These are phyloP conservation scores for Dimargaris verticillata DNA, from an alignment of 192 early-diverging fungal species.

Conservation along the genomic window DNA sequence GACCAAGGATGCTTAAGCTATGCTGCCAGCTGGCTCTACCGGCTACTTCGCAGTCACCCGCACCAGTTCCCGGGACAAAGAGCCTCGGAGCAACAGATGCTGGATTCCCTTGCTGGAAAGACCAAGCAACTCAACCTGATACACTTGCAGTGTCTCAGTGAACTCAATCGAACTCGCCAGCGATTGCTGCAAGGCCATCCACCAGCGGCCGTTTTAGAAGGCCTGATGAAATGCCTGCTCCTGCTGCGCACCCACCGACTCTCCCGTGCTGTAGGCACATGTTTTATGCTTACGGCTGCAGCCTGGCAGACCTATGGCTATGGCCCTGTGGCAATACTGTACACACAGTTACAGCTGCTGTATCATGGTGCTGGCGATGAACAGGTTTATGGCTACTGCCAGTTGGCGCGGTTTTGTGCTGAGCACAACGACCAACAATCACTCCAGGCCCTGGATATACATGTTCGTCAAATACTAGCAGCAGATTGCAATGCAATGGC, in stretches of 20 bases:
- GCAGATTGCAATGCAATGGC: no score
- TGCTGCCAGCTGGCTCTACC: constrained; percentile 1
- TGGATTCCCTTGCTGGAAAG: constrained; percentile 1
- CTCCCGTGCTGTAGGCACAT: not conserved
- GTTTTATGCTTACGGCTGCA: not conserved
- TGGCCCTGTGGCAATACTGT: not conserved
- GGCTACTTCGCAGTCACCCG: not conserved
- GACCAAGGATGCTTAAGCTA: not conserved
- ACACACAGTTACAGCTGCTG: not conserved
- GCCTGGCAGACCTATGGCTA: constrained; percentile 1
- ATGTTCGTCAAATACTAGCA: no score
- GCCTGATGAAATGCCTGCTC: not conserved
- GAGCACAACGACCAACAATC: not conserved
- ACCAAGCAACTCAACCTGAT: not conserved
- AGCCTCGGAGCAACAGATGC: not conserved
- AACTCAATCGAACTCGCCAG: not conserved
- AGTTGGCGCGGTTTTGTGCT: not conserved
- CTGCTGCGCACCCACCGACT: not conserved
- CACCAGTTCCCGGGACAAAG: not conserved
- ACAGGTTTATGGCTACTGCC: not conserved
- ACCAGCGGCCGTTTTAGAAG: not conserved
- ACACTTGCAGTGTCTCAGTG: not conserved
- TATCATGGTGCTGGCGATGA: not conserved
- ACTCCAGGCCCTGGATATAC: no score
- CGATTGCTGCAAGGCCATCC: not conserved